Conservation (phyloP, 768 basidiomycete species). For the Lactarius sanguifluus region DNA sequence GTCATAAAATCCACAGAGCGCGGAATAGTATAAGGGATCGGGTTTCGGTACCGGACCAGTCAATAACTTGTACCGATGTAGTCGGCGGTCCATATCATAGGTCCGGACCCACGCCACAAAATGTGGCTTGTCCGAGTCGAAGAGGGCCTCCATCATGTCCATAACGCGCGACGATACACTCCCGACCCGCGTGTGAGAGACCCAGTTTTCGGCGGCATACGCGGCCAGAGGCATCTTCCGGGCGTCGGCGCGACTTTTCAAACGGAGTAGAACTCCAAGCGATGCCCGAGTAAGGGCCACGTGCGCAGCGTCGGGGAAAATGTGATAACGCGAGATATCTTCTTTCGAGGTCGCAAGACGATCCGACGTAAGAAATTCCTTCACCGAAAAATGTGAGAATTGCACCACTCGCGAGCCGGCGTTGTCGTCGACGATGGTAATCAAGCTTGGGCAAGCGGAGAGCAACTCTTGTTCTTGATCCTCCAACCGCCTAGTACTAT, state of each 20-base stretch:
- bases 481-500: neutral
- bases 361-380: neutral
- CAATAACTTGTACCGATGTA: too few species aligned
- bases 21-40: too few species aligned
- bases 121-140: too few species aligned
- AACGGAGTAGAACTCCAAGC: neutral
- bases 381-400: neutral
- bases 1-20: neutral
- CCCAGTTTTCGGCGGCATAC: too few species aligned
- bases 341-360: neutral
- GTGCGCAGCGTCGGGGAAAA: neutral
- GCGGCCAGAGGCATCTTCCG: too few species aligned
- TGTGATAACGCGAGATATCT: neutral
- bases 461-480: neutral
- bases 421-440: neutral
- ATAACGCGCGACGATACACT: too few species aligned
- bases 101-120: too few species aligned
- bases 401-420: neutral
- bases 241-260: neutral
- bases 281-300: neutral
- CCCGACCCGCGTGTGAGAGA: too few species aligned
- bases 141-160: too few species aligned
- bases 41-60: too few species aligned
- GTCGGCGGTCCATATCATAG: too few species aligned
- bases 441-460: neutral